phyloP scores from a whole-genome alignment of 2,329 filamentous ascomycete species.

The Ophiostoma populinum region DNA sequence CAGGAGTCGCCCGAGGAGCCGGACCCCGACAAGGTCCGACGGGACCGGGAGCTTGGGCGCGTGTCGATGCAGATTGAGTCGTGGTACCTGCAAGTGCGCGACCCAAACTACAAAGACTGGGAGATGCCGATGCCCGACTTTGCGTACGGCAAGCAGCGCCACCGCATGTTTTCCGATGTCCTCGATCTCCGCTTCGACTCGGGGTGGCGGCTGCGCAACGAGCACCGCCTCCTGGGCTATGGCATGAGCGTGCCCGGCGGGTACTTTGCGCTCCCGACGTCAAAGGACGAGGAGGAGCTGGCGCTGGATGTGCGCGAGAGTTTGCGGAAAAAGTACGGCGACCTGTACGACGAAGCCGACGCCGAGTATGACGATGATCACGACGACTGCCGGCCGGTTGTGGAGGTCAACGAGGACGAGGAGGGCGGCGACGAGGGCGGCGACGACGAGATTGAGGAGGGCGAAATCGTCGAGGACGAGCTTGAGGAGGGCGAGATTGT shows the following conservation, averaged over 20 bases:
- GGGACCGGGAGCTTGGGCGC: conserved; percentile 39
- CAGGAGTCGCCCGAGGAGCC: conserved; percentile 26
- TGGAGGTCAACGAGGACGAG: background rate
- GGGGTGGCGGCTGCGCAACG: conserved; percentile 24
- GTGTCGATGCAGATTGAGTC: conserved; percentile 48
- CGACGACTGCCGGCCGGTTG: background rate
- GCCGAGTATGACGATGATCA: conserved; percentile 19
- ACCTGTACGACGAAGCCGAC: conserved; percentile 12
- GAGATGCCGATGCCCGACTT: conserved; percentile 41
- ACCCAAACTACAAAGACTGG: conserved; percentile 43
- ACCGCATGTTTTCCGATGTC: conserved; percentile 40
- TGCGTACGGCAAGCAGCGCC: conserved; percentile 38
- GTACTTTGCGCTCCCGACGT: conserved; percentile 20
- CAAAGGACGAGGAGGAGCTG: conserved; percentile 13
- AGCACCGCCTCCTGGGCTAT: conserved; percentile 17
- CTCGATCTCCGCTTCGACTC: conserved; percentile 37
- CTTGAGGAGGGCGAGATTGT: background rate
- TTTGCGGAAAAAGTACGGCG: no score
- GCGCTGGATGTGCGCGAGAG: no score
- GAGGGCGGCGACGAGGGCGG: conserved; percentile 7
- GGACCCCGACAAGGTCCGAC: conserved; percentile 38
- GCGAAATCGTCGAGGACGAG: no score
- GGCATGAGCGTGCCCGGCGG: conserved; percentile 13
- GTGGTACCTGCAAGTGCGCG: conserved; percentile 45
- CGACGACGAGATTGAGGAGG: no score